A percentile compares a stretch with the other conserved stretches of the same genome.
Evolutionary conservation across 108 stramenopile genomes (phyloP).

Genomic region (Nitzschia inconspicua): DNA sequence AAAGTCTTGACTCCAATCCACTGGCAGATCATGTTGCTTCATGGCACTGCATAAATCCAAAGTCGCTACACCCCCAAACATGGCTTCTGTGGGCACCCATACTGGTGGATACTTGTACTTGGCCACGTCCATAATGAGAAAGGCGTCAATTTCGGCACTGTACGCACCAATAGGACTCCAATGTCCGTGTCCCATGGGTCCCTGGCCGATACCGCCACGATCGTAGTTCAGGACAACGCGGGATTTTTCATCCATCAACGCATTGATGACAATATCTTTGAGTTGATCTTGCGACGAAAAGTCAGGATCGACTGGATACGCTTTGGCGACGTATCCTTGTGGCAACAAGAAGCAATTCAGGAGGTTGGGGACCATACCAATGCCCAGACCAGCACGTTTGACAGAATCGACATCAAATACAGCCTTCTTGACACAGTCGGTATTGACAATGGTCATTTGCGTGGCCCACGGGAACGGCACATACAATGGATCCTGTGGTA

Average conservation of each 20-base stretch:
- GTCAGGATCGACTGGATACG: conserved; percentile 40
- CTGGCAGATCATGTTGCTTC: conserved; percentile 2
- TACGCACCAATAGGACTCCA: conserved; percentile 91
- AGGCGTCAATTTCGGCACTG: conserved; percentile 62
- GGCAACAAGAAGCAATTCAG: conserved; percentile 54
- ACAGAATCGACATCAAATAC: conserved; percentile 6
- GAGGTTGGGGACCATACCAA: conserved; percentile 47
- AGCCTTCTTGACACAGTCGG: conserved; percentile 29
- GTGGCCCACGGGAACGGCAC: conserved; percentile 79
- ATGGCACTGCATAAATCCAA: conserved; percentile 58
- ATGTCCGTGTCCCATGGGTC: conserved; percentile 86
- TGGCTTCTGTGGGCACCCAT: conserved; percentile 76
- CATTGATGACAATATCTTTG: conserved; percentile 47
- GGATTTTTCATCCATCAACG: conserved; percentile 44
- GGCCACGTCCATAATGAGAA: conserved; percentile 94
- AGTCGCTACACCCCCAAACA: conserved; percentile 68
- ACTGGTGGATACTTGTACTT: conserved; percentile 97
- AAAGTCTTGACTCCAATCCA: conserved; percentile 21
- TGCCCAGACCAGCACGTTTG: conserved; percentile 50
- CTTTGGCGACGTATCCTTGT: conserved; percentile 35
- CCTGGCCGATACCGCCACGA: conserved; percentile 56
- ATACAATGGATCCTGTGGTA: conserved; percentile 68
- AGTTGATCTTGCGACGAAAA: conserved; percentile 26
- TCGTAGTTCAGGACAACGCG: conserved; percentile 77
- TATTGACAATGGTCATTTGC: conserved; percentile 44